A percentile compares a stretch with the other conserved stretches of the same genome.
Conservation (phyloP, 768 basidiomycete genomes). For the Ephemerocybe angulata region DNA sequence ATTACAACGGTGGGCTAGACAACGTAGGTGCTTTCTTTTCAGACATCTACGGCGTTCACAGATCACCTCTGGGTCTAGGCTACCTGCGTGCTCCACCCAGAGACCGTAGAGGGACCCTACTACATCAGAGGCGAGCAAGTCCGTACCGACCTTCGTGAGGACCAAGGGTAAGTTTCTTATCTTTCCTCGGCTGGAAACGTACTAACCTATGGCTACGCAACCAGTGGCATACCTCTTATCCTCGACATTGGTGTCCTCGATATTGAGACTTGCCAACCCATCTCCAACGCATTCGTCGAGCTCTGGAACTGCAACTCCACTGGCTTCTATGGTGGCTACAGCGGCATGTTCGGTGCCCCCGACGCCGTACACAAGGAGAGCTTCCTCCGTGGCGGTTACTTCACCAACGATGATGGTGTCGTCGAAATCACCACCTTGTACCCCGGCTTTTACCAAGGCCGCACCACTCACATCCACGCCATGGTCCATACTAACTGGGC, state of each 20-base stretch:
- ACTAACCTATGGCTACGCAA: too few species aligned
- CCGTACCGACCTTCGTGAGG: conserved; percentile 8
- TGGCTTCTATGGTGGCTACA: conserved; percentile 25
- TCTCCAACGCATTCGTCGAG: conserved; percentile 33
- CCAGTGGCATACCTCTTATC: conserved; percentile 31
- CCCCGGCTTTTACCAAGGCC: conserved; percentile 30
- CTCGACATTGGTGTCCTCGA: conserved; percentile 37
- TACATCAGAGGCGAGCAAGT: conserved; percentile 31
- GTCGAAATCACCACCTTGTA: conserved; percentile 30
- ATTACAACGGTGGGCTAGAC: too few species aligned
- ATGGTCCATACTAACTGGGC: conserved; percentile 26
- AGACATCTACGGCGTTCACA: too few species aligned
- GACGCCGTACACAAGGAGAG: conserved; percentile 20
- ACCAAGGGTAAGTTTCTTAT: conserved; percentile 1
- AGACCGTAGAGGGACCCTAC: conserved; percentile 54
- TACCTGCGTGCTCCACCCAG: conserved; percentile 52
- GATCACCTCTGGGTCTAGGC: too few species aligned
- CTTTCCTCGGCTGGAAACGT: neutral
- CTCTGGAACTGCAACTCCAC: conserved; percentile 31
- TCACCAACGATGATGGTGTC: conserved; percentile 27
- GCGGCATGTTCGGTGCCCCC: conserved; percentile 5
- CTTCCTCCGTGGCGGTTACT: conserved; percentile 32
- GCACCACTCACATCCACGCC: conserved; percentile 32
- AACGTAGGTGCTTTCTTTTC: too few species aligned
- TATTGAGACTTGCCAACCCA: conserved; percentile 33